Base-by-base conservation (phyloP, 1,139 yeast genomes). In the Barnettozyma hawaiiensis region DNA sequence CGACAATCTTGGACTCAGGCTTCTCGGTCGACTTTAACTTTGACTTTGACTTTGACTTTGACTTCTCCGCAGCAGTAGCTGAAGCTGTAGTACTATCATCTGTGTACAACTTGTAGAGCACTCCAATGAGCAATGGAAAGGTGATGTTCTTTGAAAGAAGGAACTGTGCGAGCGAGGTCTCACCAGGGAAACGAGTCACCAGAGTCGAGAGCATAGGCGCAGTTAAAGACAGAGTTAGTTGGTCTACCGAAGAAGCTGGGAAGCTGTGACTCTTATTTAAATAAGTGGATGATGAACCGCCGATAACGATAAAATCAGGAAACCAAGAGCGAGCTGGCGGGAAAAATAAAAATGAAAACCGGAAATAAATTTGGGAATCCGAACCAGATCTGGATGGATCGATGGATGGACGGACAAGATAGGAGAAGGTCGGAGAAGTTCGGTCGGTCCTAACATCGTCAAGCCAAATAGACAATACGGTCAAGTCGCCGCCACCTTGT, bases 121-220 rank as follows among this genome's bases (percentile, higher is more conserved):
- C 35, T 2, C 23, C 10, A 10, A 35, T 19, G 16, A 44, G 33
- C 6, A 41, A 14, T 15, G 47, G 47, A 9, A 44, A 27, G 6
- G 47, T 44, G 12, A 44, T 29, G 5, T 33, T 22, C 31, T 44
- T 44, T 8, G 47, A 44, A 9, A 43, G 40, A 4, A 41, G 34
- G 18, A 37, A 14, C 35, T 43, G 40, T 2, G 15, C 20, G 7
- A 37, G 16, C n/a, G 37, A n/a, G 10, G 15, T 27, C 18, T 41
- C 44, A 12, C 14, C 23, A 10, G 36, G 32, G 14, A 31, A 22
- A 14, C 27, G 20, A 5, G 35, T 5, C 19, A 15, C 29, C 9
- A 37, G n/a, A 2, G 31, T 27, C 4, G 33, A 21, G 31, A 35
- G 24, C 31, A 19, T 32, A 10, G 23, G 18, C 16, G 31, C n/a